These are phyloP conservation scores for Pseudisothecium myosuroides DNA, from an alignment of 225 moss, liverwort and hornwort species.

Conservation along the genomic window DNA sequence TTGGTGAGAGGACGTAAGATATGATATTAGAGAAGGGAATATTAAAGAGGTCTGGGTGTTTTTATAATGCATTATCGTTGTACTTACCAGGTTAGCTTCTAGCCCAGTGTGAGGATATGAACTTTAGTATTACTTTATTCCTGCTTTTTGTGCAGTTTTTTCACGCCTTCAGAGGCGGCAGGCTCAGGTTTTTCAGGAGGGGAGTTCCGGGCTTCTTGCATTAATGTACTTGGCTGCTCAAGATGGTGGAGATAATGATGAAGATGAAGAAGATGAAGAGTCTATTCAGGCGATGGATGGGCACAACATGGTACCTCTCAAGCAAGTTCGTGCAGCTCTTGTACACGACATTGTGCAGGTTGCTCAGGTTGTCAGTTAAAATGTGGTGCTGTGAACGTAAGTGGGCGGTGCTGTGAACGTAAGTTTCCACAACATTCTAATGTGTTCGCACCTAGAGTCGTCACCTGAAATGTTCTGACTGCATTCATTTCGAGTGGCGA, in stretches of 20 bases:
- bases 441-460: background rate
- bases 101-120: background rate
- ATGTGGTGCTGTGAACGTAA: background rate
- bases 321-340: conserved; percentile 14
- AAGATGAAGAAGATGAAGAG: background rate
- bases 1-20: background rate
- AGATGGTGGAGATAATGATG: conserved; percentile 5
- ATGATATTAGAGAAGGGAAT: no score
- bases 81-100: background rate
- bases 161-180: conserved; percentile 51
- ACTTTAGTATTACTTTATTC: background rate
- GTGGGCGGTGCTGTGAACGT: background rate
- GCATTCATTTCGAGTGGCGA: background rate
- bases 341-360: conserved; percentile 22
- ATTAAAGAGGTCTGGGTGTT: background rate
- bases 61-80: background rate
- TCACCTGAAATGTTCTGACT: background rate
- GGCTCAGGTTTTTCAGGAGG: conserved; percentile 51
- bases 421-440: background rate
- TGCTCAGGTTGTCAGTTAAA: conserved; percentile 16
- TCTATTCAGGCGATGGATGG: background rate
- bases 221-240: conserved; percentile 37
- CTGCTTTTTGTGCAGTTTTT: conserved; percentile 38
- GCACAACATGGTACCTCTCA: background rate
- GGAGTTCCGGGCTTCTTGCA: conserved; percentile 46